Evolutionary conservation across 805 yeast genomes (phyloP).

Genomic region (Metschnikowia continentalis): DNA sequence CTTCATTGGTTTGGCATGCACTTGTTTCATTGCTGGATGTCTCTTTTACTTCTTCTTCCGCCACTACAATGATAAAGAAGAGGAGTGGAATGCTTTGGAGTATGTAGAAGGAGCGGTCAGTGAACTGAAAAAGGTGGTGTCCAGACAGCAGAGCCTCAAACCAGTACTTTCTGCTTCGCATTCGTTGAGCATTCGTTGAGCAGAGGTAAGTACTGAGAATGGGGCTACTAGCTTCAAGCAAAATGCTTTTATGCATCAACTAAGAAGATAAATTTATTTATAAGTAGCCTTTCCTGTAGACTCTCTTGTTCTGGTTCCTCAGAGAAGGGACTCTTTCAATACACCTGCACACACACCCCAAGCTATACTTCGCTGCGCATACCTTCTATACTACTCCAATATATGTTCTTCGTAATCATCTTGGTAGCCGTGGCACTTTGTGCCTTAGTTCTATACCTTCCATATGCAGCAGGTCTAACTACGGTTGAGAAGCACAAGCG

Average conservation of each 20-base stretch:
- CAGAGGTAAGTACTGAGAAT: no score
- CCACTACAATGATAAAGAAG: constrained; percentile 52
- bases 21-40: constrained; percentile 56
- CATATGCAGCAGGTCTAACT: constrained; percentile 49
- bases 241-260: background rate
- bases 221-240: background rate
- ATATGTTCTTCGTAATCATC: constrained; percentile 37
- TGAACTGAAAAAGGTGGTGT: background rate
- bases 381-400: background rate
- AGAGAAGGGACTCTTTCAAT: background rate
- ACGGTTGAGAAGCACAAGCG: constrained; percentile 31
- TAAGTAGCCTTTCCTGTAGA: background rate
- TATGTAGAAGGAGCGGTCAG: constrained; percentile 4
- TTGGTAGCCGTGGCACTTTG: constrained; percentile 41
- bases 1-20: constrained; percentile 56
- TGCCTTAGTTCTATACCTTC: constrained; percentile 40
- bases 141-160: background rate
- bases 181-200: constrained; percentile 1
- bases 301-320: background rate
- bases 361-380: background rate
- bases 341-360: background rate
- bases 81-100: constrained; percentile 52
- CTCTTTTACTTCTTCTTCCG: constrained; percentile 57
- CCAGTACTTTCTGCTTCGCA: constrained; percentile 1
- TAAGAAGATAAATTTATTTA: no score